A percentile compares a stretch with the other conserved stretches of the same genome.
Evolutionary conservation across 2,329 filamentous ascomycete species (phyloP).

Genomic region (Sporothrix curviconia): DNA sequence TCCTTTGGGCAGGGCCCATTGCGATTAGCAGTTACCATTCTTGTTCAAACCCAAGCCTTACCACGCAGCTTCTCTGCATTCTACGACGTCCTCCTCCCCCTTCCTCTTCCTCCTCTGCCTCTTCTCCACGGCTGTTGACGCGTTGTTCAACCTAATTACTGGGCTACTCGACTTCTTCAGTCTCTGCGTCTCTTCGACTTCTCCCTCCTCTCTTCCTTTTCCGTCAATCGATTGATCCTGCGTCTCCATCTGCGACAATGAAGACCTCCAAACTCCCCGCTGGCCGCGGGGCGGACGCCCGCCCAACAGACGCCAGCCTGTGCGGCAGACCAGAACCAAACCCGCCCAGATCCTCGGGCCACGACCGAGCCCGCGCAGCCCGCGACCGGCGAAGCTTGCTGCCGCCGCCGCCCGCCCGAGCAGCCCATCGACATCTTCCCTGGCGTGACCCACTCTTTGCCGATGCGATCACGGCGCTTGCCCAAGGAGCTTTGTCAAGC

Average conservation of each 20-base stretch:
- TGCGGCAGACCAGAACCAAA: constrained; percentile 40
- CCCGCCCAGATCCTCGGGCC: constrained; percentile 49
- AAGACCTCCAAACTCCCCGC: constrained; percentile 46
- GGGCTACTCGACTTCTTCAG: too few relatives aligned
- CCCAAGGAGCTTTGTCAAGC: constrained; percentile 91
- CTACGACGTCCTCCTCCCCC: neutral
- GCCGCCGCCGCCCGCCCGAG: constrained; percentile 41
- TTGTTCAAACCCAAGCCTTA: neutral
- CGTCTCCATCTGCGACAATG: constrained; percentile 35
- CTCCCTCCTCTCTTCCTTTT: neutral
- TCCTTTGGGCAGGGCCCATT: neutral
- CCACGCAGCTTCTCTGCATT: neutral
- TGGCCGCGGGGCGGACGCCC: constrained; percentile 34
- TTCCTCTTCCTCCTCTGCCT: too few relatives aligned
- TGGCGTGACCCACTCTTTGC: constrained; percentile 70
- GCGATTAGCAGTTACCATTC: neutral
- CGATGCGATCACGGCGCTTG: constrained; percentile 82
- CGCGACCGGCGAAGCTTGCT: constrained; percentile 32
- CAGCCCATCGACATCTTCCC: constrained; percentile 62
- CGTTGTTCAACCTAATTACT: too few relatives aligned
- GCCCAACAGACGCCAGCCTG: constrained; percentile 33
- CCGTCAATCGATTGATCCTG: neutral
- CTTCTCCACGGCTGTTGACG: too few relatives aligned
- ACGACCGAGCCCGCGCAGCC: constrained; percentile 32
- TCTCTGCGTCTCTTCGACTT: too few relatives aligned